Evolutionary conservation across 345 rosid species (phyloP).

Genomic region (Brassica incana): DNA sequence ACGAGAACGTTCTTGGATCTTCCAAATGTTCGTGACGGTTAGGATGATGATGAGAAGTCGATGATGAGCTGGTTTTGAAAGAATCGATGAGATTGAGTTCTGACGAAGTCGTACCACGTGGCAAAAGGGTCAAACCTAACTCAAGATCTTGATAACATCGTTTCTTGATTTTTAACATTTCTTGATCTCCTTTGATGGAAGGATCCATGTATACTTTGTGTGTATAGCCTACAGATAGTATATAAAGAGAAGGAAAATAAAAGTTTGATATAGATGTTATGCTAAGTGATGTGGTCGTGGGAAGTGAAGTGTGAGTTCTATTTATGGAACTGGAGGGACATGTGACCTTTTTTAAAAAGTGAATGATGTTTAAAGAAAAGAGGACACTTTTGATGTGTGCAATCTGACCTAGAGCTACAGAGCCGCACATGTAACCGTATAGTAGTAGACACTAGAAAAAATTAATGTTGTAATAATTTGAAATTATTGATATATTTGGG

Average conservation of each 20-base stretch:
- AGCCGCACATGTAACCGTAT: constrained; percentile 35
- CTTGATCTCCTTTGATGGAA: constrained; percentile 16
- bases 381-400: constrained; percentile 41
- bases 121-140: constrained; percentile 65
- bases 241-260: constrained; percentile 23
- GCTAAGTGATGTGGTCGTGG: constrained; percentile 34
- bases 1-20: constrained; percentile 70
- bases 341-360: constrained; percentile 23
- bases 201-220: constrained; percentile 25
- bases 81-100: constrained; percentile 56
- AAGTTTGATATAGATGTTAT: constrained; percentile 16
- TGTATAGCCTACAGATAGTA: constrained; percentile 17
- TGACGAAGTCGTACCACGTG: constrained; percentile 37
- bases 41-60: constrained; percentile 17
- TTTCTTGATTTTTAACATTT: constrained; percentile 21
- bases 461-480: constrained; percentile 11
- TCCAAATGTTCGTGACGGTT: constrained; percentile 10
- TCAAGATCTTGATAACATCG: constrained; percentile 38
- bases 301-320: constrained; percentile 40
- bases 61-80: constrained; percentile 36
- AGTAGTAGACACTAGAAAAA: constrained; percentile 30
- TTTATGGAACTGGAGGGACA: constrained; percentile 38
- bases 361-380: constrained; percentile 36
- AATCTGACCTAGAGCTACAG: constrained; percentile 44
- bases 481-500: constrained; percentile 26